Base-by-base conservation (phyloP, 257 asterid genomes). In the Ilex asprella region DNA sequence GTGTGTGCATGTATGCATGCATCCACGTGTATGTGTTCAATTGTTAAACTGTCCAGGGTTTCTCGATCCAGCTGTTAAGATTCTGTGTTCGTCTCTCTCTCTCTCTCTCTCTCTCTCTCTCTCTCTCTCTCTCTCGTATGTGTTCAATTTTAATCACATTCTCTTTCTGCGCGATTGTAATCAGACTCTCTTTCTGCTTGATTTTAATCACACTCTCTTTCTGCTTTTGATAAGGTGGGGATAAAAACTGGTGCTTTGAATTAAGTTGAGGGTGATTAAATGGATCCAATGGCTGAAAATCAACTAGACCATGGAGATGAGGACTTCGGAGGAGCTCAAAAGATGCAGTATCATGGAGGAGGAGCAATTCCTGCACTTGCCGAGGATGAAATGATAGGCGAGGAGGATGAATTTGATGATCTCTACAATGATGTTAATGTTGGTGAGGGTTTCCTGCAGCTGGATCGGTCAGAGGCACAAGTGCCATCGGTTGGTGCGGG, bases 351-450 rank as follows among this genome's bases (percentile, higher is more conserved):
- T 77, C 91, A 82, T 75, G 87, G 79, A 55, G 78, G 82, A 64
- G 94, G 82, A 66, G 83, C 91, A 39, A 89, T 86, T 70, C 82
- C 85, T 29, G 95, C 96, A 2, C 91, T 89, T 64, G 95, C 86
- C 3, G 96, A 87, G 65, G 97, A 86, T 62, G 95, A 86, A 80
- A 80, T 82, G 84, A 76, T 77, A 41, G 81, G 79, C 3, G 84
- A 81, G 58, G 81, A 81, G 39, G 81, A 75, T 69, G 86, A 81
- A 65, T 81, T 68, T 65, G 84, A 81, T 68, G 82, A 81, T 71
- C 86, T 78, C 32, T 81, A 81, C 71, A 81, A 75, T 49, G 86
- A 81, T 73, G 86, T 78, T 63, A 81, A 78, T 64, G 81, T 81
- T 65, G 84, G 84, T 55, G 78, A 81, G 50, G 83, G 83, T 64